These are phyloP conservation scores for Nakazawaea laoshanensis DNA, from an alignment of 805 yeast genomes.

Conservation along the genomic window DNA sequence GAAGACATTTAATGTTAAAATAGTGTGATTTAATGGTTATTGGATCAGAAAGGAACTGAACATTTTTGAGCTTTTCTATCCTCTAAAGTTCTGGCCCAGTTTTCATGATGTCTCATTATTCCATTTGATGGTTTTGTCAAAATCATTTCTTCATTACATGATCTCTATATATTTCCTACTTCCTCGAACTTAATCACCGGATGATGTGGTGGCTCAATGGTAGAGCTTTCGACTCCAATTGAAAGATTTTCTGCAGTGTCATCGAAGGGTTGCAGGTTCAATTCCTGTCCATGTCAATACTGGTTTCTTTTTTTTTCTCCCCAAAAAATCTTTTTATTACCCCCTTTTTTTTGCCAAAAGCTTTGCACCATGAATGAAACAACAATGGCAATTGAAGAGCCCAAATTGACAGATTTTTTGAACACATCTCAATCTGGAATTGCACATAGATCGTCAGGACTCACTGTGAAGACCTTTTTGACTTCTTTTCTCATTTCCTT, in stretches of 20 bases:
- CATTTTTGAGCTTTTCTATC: no score
- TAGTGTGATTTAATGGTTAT: no score
- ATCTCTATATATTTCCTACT: no score
- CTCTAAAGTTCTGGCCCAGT: no score
- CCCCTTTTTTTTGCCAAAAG: neutral
- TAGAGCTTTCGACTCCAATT: slow-evolving; percentile 72
- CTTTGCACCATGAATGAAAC: neutral
- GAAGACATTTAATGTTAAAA: slow-evolving; percentile 18
- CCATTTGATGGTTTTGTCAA: no score
- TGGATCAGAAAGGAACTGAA: no score
- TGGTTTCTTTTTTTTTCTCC: slow-evolving; percentile 20
- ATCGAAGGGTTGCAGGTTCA: slow-evolving; percentile 85
- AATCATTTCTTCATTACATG: no score
- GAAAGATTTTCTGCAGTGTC: slow-evolving; percentile 26
- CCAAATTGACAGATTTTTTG: slow-evolving; percentile 26
- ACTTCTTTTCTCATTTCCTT: slow-evolving; percentile 49
- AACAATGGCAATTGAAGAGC: neutral
- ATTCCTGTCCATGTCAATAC: slow-evolving; percentile 73
- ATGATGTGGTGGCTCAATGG: slow-evolving; percentile 74
- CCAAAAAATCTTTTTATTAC: neutral
- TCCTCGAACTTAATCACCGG: slow-evolving; percentile 7
- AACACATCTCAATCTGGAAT: slow-evolving; percentile 48
- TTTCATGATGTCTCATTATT: no score
- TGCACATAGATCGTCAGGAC: slow-evolving; percentile 52
- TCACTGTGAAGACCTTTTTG: slow-evolving; percentile 45